Evolutionary conservation across 352 stramenopile species (phyloP).

Genomic region (Globisporangium yorkense): DNA sequence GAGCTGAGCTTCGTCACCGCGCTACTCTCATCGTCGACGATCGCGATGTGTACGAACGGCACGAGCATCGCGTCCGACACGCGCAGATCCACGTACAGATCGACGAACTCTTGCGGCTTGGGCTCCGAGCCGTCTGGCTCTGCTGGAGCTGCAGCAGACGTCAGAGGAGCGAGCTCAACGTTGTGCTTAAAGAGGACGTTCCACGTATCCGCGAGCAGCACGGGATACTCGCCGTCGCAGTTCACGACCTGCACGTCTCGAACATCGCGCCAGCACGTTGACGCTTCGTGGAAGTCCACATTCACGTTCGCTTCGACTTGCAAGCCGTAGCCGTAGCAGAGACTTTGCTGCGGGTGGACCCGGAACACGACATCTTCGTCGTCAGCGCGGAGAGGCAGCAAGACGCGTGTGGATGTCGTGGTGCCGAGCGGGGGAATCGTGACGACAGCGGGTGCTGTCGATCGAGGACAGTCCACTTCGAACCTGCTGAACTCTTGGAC

Average conservation of each 20-base stretch:
- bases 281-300: constrained; percentile 33
- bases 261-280: constrained; percentile 42
- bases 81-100: constrained; percentile 51
- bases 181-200: constrained; percentile 60
- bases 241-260: constrained; percentile 40
- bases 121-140: neutral
- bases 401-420: constrained; percentile 23
- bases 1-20: constrained; percentile 25
- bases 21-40: constrained; percentile 41
- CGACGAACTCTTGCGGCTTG: constrained; percentile 9
- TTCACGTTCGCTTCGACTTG: constrained; percentile 39
- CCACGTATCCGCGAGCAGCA: constrained; percentile 40
- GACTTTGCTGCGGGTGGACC: constrained; percentile 32
- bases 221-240: constrained; percentile 34
- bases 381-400: constrained; percentile 13
- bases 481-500: constrained; percentile 27
- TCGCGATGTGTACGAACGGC: constrained; percentile 34
- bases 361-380: constrained; percentile 30
- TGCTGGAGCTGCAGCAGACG: neutral
- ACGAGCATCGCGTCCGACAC: constrained; percentile 44
- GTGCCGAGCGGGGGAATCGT: constrained; percentile 22
- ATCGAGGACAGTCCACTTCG: neutral
- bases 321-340: constrained; percentile 52
- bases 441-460: constrained; percentile 9
- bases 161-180: constrained; percentile 26